These are phyloP conservation scores for Omphalotus olearius DNA, from an alignment of 1,284 basidiomycete species.

Conservation along the genomic window DNA sequence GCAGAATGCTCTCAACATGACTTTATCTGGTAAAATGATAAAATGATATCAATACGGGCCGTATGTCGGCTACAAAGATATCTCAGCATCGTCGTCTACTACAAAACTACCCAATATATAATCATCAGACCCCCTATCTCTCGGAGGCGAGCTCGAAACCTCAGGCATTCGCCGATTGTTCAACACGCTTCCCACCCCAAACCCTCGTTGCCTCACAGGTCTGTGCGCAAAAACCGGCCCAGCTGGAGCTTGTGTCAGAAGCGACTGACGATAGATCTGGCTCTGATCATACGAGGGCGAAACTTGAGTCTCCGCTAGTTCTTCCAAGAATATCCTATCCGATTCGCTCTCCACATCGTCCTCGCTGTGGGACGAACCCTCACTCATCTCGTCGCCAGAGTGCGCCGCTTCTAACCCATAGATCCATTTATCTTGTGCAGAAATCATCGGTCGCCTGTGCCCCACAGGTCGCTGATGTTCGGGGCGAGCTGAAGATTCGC, in stretches of 20 bases:
- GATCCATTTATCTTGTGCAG: slow-evolving; percentile 43
- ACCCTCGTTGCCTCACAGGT: slow-evolving; percentile 41
- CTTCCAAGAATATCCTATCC: slow-evolving; percentile 66
- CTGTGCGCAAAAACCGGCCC: slow-evolving; percentile 52
- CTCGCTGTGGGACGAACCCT: slow-evolving; percentile 53
- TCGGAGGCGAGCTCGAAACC: slow-evolving; percentile 58
- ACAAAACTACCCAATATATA: slow-evolving; percentile 75
- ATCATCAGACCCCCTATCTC: slow-evolving; percentile 46
- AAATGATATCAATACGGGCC: no score
- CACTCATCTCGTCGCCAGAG: slow-evolving; percentile 75
- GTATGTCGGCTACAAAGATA: slow-evolving; percentile 20
- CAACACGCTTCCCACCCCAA: slow-evolving; percentile 25
- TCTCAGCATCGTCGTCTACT: slow-evolving; percentile 63
- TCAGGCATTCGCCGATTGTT: slow-evolving; percentile 24
- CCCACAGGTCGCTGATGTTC: slow-evolving; percentile 28
- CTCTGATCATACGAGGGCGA: slow-evolving; percentile 75
- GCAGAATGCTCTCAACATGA: no score
- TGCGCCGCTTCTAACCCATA: slow-evolving; percentile 69
- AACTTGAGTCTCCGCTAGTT: slow-evolving; percentile 65
- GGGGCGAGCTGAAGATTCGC: slow-evolving; percentile 17
- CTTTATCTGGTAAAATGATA: no score
- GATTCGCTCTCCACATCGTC: slow-evolving; percentile 62
- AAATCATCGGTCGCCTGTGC: slow-evolving; percentile 23
- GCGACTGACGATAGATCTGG: slow-evolving; percentile 59
- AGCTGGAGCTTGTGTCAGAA: slow-evolving; percentile 62